phyloP scores from a whole-genome alignment of 2,329 filamentous ascomycete genomes.

The Penicillium sp. region DNA sequence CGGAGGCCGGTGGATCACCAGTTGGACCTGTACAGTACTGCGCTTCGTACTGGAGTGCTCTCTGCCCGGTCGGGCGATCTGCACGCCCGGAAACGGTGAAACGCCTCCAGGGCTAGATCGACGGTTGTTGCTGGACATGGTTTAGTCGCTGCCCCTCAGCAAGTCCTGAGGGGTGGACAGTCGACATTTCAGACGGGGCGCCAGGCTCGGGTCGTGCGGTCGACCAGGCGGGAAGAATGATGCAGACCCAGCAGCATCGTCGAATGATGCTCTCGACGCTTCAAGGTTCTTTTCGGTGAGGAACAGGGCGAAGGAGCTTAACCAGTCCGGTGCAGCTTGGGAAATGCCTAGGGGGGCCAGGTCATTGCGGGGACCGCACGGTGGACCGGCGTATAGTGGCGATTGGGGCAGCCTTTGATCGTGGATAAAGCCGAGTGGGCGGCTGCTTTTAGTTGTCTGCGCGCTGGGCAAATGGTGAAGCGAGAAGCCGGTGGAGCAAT shows the following conservation, averaged over 20 bases:
- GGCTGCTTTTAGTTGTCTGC: constrained; percentile 6
- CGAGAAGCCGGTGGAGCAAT: constrained; percentile 6
- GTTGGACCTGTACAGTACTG: too few species aligned
- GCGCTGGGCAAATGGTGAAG: constrained; percentile 15
- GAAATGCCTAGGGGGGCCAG: constrained; percentile 19
- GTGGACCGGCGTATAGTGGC: too few species aligned
- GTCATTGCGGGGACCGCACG: constrained; percentile 26
- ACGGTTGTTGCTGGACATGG: too few species aligned
- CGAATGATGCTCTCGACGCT: constrained; percentile 10
- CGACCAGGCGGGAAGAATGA: neutral
- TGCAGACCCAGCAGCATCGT: neutral
- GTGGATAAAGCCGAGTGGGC: constrained; percentile 11
- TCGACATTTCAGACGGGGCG: neutral
- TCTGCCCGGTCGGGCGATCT: constrained; percentile 20
- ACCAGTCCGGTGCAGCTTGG: constrained; percentile 12
- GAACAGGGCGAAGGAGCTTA: neutral
- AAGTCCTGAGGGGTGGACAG: too few species aligned
- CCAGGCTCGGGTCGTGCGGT: neutral
- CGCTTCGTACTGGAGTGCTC: neutral
- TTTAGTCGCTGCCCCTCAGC: too few species aligned
- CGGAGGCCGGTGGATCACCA: constrained; percentile 1
- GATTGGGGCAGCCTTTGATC: too few species aligned
- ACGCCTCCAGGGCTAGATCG: too few species aligned
- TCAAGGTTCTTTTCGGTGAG: constrained; percentile 17
- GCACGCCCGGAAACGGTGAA: constrained; percentile 20